Evolutionary conservation across 441 rosid species (phyloP).

Genomic region (Flueggea neowawraea): DNA sequence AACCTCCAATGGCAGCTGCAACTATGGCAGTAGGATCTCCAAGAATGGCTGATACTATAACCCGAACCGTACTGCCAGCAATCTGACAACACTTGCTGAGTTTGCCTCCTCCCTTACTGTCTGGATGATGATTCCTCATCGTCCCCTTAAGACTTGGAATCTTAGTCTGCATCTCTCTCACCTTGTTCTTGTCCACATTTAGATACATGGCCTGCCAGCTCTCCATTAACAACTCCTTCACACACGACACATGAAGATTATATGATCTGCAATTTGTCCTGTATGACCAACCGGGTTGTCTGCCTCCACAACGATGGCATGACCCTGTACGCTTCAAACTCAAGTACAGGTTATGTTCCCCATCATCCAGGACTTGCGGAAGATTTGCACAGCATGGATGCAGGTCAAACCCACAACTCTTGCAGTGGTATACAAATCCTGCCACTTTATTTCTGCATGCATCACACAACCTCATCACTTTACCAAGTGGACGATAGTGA

Average conservation of each 20-base stretch:
- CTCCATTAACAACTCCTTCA: conserved; percentile 66
- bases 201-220: conserved; percentile 57
- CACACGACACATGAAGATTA: conserved; percentile 70
- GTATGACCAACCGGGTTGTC: conserved; percentile 79
- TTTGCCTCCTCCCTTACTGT: conserved; percentile 17
- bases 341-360: conserved; percentile 54
- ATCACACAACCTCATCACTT: conserved; percentile 46
- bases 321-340: conserved; percentile 50
- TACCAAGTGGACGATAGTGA: conserved; percentile 45
- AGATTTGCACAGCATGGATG: conserved; percentile 75
- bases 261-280: conserved; percentile 66
- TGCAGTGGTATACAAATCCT: conserved; percentile 65
- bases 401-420: conserved; percentile 60
- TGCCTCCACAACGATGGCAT: conserved; percentile 58
- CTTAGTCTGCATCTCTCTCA: conserved; percentile 34
- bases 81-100: conserved; percentile 52
- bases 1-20: conserved; percentile 62
- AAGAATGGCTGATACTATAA: conserved; percentile 56
- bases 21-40: conserved; percentile 68
- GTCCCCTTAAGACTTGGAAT: conserved; percentile 27
- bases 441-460: conserved; percentile 58
- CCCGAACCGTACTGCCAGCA: conserved; percentile 57
- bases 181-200: conserved; percentile 35
- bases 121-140: conserved; percentile 5
- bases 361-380: conserved; percentile 55